phyloP scores from a whole-genome alignment of 2,329 filamentous ascomycete genomes.

The Trichoderma harzianum region DNA sequence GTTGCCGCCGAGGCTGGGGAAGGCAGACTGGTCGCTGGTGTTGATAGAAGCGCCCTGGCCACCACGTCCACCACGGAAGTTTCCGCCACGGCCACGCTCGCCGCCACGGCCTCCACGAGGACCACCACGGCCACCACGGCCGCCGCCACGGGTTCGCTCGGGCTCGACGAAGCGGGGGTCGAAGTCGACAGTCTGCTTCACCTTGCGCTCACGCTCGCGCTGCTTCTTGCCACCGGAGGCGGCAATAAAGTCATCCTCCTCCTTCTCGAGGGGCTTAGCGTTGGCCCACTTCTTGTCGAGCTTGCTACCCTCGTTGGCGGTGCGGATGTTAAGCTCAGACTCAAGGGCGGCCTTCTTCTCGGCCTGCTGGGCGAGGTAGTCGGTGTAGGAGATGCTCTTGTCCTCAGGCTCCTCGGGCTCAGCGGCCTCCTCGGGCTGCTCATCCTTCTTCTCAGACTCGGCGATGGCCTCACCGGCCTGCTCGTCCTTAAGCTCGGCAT shows the following conservation, averaged over 20 bases:
- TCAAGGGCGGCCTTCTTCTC: conserved; percentile 74
- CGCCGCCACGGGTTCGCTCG: conserved; percentile 53
- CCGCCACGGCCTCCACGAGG: conserved; percentile 51
- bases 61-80: conserved; percentile 43
- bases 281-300: conserved; percentile 87
- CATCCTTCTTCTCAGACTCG: conserved; percentile 76
- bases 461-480: conserved; percentile 87
- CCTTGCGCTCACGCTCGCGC: conserved; percentile 86
- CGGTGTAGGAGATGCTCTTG: conserved; percentile 84
- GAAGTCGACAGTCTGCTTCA: conserved; percentile 85
- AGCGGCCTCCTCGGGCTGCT: conserved; percentile 47
- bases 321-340: conserved; percentile 66
- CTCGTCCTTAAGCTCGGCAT: conserved; percentile 86
- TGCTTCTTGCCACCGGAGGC: conserved; percentile 71
- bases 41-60: conserved; percentile 45
- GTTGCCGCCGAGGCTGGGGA: conserved; percentile 59
- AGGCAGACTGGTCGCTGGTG: conserved; percentile 55
- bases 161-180: conserved; percentile 79
- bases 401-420: conserved; percentile 60
- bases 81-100: conserved; percentile 45
- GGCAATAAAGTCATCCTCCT: conserved; percentile 72
- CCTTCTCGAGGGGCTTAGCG: conserved; percentile 69
- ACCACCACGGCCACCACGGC: conserved; percentile 53
- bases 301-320: conserved; percentile 89
- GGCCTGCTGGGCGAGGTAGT: conserved; percentile 72